Base-by-base conservation (phyloP, 305 asterid genomes). In the Stenogyne calaminthoides region DNA sequence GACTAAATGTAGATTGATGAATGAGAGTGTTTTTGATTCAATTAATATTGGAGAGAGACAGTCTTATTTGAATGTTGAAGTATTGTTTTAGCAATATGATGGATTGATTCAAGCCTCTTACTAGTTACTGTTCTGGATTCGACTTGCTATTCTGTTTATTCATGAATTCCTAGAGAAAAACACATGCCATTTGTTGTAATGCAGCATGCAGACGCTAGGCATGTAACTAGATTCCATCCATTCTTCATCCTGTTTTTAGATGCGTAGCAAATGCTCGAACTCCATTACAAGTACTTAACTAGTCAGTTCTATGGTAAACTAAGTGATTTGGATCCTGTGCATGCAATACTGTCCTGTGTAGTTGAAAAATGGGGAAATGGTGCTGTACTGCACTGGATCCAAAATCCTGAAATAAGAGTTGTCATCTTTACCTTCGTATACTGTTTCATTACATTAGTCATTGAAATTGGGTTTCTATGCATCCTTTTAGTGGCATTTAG, bases 221-320 rank as follows among this genome's bases (percentile, higher is more conserved):
- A 52, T n/a, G 52, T 63, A 8, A 22, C 14, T 65, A 15, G 20
- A 3, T 9, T n/a, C 54, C 9, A n/a, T 57, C 2, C 34, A 29
- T 32, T 49, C 7, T 15, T 34, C 64, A 36, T 54, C 14, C 5
- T 0, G 16, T 44, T 20, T 27, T 55, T 52, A 36, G 37, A 58
- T 58, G 73, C 73, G 16, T 51, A 51, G n/a, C n/a, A n/a, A n/a
- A 54, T 62, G 52, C 34, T 42, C 46, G 25, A 71, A 18, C 42
- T 64, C 63, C 25, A 39, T 52, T 27, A 22, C 54, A 18, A 27
- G 22, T 39, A 20, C 42, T 49, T 75, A 9, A 39, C 8, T 27
- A 54, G 73, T 58, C 36, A 32, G 6, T 32, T 32, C 36, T 32
- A 6, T 32, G 36, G 36, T 32, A 4, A 32, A 32, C 7, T 32